A percentile compares a stretch with the other conserved stretches of the same genome.
Conservation (phyloP, 1,284 basidiomycete genomes). For the Cystobasidiaceae sp. region DNA sequence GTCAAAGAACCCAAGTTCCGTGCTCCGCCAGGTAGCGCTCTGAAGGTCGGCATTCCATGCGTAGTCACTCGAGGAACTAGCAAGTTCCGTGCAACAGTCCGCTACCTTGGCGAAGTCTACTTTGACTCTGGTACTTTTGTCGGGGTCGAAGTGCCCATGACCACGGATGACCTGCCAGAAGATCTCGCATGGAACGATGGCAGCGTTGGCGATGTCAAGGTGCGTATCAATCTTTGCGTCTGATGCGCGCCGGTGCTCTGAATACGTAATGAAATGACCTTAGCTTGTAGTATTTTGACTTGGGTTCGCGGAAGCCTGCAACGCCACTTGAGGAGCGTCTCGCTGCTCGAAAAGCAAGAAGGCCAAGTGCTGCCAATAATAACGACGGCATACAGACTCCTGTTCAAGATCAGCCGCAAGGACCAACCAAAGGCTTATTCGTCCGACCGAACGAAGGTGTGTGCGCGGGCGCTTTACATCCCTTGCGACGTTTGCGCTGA, state of each 20-base stretch:
- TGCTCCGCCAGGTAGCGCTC: conserved; percentile 59
- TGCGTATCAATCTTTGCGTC: background rate
- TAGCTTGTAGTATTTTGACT: conserved; percentile 4
- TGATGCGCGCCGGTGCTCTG: background rate
- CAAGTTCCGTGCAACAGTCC: conserved; percentile 75
- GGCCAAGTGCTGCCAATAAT: background rate
- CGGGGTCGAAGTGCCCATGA: conserved; percentile 76
- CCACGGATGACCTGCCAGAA: conserved; percentile 53
- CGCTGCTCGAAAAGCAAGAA: background rate
- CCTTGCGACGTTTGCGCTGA: background rate
- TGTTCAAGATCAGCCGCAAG: background rate
- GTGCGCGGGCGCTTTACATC: background rate
- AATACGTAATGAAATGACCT: background rate
- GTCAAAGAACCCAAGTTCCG: background rate
- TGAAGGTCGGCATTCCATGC: conserved; percentile 84
- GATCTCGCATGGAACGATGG: conserved; percentile 76
- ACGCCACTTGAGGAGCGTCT: background rate
- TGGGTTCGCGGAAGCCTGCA: background rate
- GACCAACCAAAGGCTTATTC: conserved; percentile 7
- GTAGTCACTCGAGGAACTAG: conserved; percentile 71
- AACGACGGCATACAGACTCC: background rate
- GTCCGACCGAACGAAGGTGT: conserved; percentile 16
- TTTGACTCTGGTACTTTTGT: conserved; percentile 81
- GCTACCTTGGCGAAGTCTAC: conserved; percentile 77
- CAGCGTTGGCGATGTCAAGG: conserved; percentile 57